Evolutionary conservation across 208 protist species (phyloP).

Genomic region (Angomonas desouzai): DNA sequence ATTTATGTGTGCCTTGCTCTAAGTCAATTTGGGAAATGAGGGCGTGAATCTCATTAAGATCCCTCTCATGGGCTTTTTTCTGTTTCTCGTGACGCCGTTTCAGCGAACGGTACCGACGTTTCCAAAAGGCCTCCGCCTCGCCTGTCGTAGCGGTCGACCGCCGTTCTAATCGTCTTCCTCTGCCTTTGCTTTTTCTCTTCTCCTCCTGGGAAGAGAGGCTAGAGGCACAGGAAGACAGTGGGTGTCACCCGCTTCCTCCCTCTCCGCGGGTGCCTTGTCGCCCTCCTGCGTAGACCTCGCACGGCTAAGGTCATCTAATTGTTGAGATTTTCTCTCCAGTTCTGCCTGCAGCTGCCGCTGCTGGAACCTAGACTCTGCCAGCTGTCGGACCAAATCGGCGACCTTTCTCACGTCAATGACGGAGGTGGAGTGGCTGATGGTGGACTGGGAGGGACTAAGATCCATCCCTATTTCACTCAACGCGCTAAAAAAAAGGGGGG

Average conservation of each 20-base stretch:
- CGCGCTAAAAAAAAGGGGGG: neutral
- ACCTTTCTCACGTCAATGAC: constrained; percentile 37
- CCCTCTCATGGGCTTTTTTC: constrained; percentile 10
- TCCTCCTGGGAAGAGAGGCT: too few relatives aligned
- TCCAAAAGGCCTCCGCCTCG: constrained; percentile 7
- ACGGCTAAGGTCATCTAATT: neutral
- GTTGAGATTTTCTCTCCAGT: neutral
- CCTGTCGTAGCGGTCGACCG: neutral
- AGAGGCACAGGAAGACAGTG: too few relatives aligned
- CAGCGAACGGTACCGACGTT: constrained; percentile 12
- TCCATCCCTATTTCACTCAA: too few relatives aligned
- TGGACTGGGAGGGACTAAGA: neutral
- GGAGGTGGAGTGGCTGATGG: neutral
- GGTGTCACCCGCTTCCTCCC: too few relatives aligned
- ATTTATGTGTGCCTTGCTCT: constrained; percentile 10
- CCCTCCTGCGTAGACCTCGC: neutral
- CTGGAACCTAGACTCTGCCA: constrained; percentile 54
- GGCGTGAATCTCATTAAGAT: constrained; percentile 16
- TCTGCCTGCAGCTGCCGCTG: constrained; percentile 16
- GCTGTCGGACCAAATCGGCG: constrained; percentile 61
- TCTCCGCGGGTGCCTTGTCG: too few relatives aligned
- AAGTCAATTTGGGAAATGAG: constrained; percentile 13
- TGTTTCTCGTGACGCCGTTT: constrained; percentile 11
- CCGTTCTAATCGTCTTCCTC: neutral
- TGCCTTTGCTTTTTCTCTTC: too few relatives aligned